Evolutionary conservation across 2,329 filamentous ascomycete genomes (phyloP), one percentile per base, ranked within the genome.

Genomic region (Pseudopithomyces chartarum): DNA sequence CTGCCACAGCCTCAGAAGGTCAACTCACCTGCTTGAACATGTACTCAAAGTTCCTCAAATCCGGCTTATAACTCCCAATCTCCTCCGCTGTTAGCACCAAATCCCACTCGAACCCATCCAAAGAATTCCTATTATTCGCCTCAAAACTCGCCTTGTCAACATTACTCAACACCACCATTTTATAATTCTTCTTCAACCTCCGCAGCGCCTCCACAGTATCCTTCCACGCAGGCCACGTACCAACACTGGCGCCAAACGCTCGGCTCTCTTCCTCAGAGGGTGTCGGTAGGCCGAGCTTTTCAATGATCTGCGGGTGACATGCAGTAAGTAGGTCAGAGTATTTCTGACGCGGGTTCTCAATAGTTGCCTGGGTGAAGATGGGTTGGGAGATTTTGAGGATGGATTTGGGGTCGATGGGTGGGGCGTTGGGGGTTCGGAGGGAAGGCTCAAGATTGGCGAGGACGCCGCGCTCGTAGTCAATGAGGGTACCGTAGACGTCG

Each of bases 401-500:
- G 19, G 64, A 51, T 39, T 68, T 66, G 12, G 57, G 59, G 29
- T 69, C 64, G 3, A 72, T 46, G 20, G 69, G 53, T 8, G 63
- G 45, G n/a, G 67, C 65, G 34, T 53, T 52, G 39, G 59, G 58
- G n/a, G 62, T 65, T 26, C 80, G 69, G 33, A 85, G 75, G 12
- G 85, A 67, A 0, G 84, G 80, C 22, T 80, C 69, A 1, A 92
- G 80, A 2, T 83, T 80, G 2, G 74, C 62, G 50, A 83, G 74
- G 55, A 91, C 83, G 56, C 89, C 89, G n/a, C 78, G 71, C 72
- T 92, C 88, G 89, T 89, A 92, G 79, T 93, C 89, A 58, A 93
- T 85, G 3, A 93, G 82, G 0, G 90, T 94, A 73, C 90, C 90
- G 73, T 90, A 93, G 78, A 90, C 87, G 76, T 94, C 90, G 76